Percentiles rank a stretch among this genome's conserved stretches.
Evolutionary conservation across 768 basidiomycete genomes (phyloP).

Genomic region (Tricholoma sp.): DNA sequence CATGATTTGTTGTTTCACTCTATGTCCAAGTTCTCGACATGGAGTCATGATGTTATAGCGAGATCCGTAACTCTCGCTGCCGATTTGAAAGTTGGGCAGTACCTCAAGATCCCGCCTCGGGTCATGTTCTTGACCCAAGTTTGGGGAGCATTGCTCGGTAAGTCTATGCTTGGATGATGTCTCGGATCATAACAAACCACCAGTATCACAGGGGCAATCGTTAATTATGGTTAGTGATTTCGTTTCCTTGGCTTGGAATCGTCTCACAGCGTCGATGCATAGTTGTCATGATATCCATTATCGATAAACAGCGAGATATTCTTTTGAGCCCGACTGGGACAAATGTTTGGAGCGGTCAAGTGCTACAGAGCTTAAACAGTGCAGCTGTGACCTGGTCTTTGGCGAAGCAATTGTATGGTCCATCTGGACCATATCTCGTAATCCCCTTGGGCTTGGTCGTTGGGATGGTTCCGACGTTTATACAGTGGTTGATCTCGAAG

Average conservation of each 20-base stretch:
- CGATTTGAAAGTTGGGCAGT: slow-evolving; percentile 72
- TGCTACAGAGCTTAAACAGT: slow-evolving; percentile 48
- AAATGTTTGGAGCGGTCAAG: slow-evolving; percentile 58
- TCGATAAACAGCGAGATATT: slow-evolving; percentile 47
- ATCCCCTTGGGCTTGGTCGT: slow-evolving; percentile 50
- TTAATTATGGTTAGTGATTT: slow-evolving; percentile 30
- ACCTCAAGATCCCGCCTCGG: slow-evolving; percentile 28
- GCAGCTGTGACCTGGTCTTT: slow-evolving; percentile 62
- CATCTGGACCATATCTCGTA: slow-evolving; percentile 49
- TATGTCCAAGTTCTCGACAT: slow-evolving; percentile 65
- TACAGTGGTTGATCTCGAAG: slow-evolving; percentile 52
- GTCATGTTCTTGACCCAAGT: slow-evolving; percentile 45
- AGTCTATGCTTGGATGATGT: background rate
- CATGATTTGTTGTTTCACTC: background rate
- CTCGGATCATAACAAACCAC: background rate
- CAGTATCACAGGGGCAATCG: slow-evolving; percentile 25
- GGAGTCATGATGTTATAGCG: slow-evolving; percentile 57
- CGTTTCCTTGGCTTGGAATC: background rate
- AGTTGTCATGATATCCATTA: slow-evolving; percentile 57
- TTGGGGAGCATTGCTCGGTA: slow-evolving; percentile 58
- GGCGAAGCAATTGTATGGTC: slow-evolving; percentile 51
- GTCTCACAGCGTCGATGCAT: background rate
- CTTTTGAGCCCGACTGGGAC: slow-evolving; percentile 48
- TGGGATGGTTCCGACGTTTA: slow-evolving; percentile 45
- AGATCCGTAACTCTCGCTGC: slow-evolving; percentile 48